These are phyloP conservation scores for Knufia fluminis DNA, from an alignment of 2,329 filamentous ascomycete species.

Conservation along the genomic window DNA sequence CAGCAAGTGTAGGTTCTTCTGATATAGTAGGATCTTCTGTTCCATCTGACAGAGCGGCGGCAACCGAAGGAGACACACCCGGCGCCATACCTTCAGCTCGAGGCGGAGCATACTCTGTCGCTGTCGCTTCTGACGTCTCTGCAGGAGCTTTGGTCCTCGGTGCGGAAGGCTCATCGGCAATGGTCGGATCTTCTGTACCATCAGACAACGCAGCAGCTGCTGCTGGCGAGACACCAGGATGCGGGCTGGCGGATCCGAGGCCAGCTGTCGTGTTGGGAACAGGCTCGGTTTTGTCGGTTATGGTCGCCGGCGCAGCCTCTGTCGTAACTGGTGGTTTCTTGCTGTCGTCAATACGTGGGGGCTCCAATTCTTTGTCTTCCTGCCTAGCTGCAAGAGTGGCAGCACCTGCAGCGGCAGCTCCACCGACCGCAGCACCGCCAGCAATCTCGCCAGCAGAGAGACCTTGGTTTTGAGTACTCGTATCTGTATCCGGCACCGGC, in stretches of 20 bases:
- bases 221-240: slow-evolving; percentile 12
- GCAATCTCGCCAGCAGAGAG: background rate
- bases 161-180: slow-evolving; percentile 18
- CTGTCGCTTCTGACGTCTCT: slow-evolving; percentile 19
- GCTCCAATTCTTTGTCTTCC: slow-evolving; percentile 4
- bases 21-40: slow-evolving; percentile 19
- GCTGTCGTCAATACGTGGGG: slow-evolving; percentile 4
- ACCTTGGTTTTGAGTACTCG: background rate
- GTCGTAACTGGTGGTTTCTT: slow-evolving; percentile 7
- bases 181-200: slow-evolving; percentile 16
- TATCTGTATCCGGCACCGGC: slow-evolving; percentile 4
- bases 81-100: slow-evolving; percentile 9
- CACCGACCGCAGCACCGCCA: slow-evolving; percentile 4
- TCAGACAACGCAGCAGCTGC: slow-evolving; percentile 17
- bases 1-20: background rate
- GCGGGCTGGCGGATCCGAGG: background rate
- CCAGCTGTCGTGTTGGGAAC: background rate
- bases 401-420: background rate
- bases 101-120: slow-evolving; percentile 20
- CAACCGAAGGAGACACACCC: slow-evolving; percentile 13
- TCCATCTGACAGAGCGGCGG: slow-evolving; percentile 19
- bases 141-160: slow-evolving; percentile 5
- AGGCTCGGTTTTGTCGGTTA: background rate
- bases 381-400: slow-evolving; percentile 1
- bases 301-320: slow-evolving; percentile 7